phyloP scores from a whole-genome alignment of 2,329 filamentous ascomycete species.

The Ilyonectria sp. region DNA sequence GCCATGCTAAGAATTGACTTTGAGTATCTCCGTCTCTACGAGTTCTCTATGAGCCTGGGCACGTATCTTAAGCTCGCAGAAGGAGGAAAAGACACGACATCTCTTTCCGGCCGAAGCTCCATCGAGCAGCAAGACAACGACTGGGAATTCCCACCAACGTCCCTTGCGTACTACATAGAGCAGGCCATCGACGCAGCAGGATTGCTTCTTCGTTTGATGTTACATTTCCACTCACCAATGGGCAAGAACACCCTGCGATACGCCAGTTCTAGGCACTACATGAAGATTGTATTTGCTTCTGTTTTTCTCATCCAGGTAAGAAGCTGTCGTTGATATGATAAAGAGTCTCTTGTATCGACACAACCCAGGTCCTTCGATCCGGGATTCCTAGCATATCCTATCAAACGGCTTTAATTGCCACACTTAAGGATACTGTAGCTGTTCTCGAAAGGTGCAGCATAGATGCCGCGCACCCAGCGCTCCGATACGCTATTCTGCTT shows the following conservation, averaged over 20 bases:
- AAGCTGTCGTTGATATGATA: not conserved
- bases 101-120: not conserved
- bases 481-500: conserved; percentile 24
- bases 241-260: conserved; percentile 8
- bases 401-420: conserved; percentile 4
- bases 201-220: conserved; percentile 9
- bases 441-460: conserved; percentile 17
- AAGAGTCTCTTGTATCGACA: not conserved
- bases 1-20: conserved; percentile 17
- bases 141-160: conserved; percentile 13
- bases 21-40: conserved; percentile 28
- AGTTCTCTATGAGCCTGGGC: conserved; percentile 22
- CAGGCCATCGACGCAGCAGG: conserved; percentile 23
- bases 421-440: conserved; percentile 15
- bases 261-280: conserved; percentile 23
- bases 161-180: conserved; percentile 23
- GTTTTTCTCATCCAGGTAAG: conserved; percentile 26
- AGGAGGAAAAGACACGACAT: not conserved
- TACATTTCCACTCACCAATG: conserved; percentile 6
- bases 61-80: conserved; percentile 4
- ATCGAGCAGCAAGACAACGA: not conserved
- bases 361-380: conserved; percentile 9
- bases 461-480: conserved; percentile 23
- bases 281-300: conserved; percentile 27
- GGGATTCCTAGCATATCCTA: conserved; percentile 17